Percentiles rank a stretch among this genome's conserved stretches.
These are phyloP conservation scores for Kodamaea restingae DNA, from an alignment of 805 yeast genomes.

Conservation along the genomic window DNA sequence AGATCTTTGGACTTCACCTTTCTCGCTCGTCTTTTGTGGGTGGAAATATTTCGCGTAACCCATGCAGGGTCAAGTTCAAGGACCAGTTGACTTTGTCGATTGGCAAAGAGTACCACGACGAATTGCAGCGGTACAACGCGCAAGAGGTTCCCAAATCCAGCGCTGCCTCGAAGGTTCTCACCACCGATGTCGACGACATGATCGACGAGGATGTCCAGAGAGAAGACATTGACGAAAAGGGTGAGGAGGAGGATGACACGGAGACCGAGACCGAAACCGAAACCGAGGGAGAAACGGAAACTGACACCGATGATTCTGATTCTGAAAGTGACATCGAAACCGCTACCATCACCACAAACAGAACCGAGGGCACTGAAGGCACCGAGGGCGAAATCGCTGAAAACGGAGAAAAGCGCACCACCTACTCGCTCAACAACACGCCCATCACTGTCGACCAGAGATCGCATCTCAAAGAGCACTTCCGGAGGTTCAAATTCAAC, in stretches of 20 bases:
- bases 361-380: conserved; percentile 8
- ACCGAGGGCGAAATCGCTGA: conserved; percentile 12
- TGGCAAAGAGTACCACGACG: conserved; percentile 38
- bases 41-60: conserved; percentile 63
- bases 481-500: conserved; percentile 35
- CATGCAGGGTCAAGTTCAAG: conserved; percentile 65
- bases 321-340: conserved; percentile 17
- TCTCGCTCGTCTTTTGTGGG: conserved; percentile 79
- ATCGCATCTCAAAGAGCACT: conserved; percentile 31
- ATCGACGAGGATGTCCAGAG: conserved; percentile 32
- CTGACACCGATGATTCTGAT: conserved; percentile 15
- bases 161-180: conserved; percentile 15
- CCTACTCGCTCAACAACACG: conserved; percentile 27
- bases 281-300: conserved; percentile 5
- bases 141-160: conserved; percentile 10
- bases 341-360: conserved; percentile 8
- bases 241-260: conserved; percentile 26
- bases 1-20: conserved; percentile 71
- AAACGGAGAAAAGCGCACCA: too few species aligned
- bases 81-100: conserved; percentile 50
- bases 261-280: conserved; percentile 15
- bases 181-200: conserved; percentile 25
- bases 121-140: conserved; percentile 33
- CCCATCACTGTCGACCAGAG: conserved; percentile 39
- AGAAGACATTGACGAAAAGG: conserved; percentile 36